Evolutionary conservation across 495 filamentous ascomycete genomes (phyloP), one percentile per base, ranked within the genome.

Genomic region (Annulohypoxylon stygium): DNA sequence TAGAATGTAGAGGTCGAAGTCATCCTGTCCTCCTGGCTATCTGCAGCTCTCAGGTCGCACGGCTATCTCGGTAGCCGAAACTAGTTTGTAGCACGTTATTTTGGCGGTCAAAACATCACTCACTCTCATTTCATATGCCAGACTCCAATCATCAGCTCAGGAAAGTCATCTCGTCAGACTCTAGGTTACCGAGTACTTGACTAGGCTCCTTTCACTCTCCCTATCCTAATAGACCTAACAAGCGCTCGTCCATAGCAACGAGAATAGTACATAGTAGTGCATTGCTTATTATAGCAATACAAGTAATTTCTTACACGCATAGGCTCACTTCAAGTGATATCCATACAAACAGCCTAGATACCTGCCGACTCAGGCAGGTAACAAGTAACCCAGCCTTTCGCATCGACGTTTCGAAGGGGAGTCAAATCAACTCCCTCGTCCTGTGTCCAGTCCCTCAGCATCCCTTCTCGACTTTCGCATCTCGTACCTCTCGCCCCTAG

Each of bases 61-160:
- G 43, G 45, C 51, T 47, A 54, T 55, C 67, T 67, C 67, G 45
- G 72, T 67, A 75, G 67, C 72, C 67, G 72, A 75, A 51, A 75
- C 72, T 51, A 62, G 43, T 59, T 67, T 50, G 72, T 65, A 37
- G 64, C 62, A 75, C 72, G 5, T 51, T 58, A 36, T n/a, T 16
- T 39, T 43, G 23, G 57, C 43, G 51, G 68, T 64, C 72, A 67
- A 70, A 70, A 66, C 61, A 67, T 51, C 23, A 30, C 61, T 59
- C 61, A 4, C 36, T 43, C 47, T 55, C 58, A 47, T 47, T 61
- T 62, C 37, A 43, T 65, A 30, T 57, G 23, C 50, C 23, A 23
- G 53, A 47, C 58, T 54, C 48, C 36, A 69, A 48, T 39, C 34
- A 43, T 41, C 11, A 45, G 12, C 36, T 50, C 25, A n/a, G 43